Conservation (phyloP, 208 protist species). For the Trichomonas tenax region DNA sequence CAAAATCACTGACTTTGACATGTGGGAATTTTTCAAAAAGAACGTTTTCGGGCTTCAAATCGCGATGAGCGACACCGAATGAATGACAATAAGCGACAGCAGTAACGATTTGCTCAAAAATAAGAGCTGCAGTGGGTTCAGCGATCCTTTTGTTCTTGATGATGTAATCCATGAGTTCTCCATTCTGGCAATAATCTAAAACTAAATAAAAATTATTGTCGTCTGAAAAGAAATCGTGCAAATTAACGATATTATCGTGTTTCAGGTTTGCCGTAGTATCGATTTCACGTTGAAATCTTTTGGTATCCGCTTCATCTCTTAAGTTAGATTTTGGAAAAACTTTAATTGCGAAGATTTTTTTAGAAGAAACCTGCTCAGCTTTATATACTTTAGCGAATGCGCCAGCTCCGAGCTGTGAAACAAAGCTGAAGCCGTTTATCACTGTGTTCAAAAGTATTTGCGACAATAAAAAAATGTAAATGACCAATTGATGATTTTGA, state of each 20-base stretch:
- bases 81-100: slow-evolving; percentile 13
- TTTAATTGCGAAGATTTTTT: background rate
- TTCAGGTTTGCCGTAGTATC: background rate
- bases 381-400: background rate
- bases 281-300: slow-evolving; percentile 4
- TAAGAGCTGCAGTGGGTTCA: background rate
- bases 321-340: background rate
- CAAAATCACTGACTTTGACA: background rate
- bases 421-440: background rate
- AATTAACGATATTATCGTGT: background rate
- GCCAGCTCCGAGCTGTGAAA: background rate
- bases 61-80: background rate
- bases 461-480: background rate
- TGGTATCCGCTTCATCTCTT: background rate
- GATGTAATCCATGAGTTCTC: background rate
- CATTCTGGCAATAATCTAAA: slow-evolving; percentile 5
- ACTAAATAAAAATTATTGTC: slow-evolving; percentile 2
- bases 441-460: background rate
- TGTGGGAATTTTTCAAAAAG: background rate
- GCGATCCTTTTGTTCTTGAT: background rate
- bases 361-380: background rate
- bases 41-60: slow-evolving; percentile 1
- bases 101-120: background rate
- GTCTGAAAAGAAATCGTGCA: background rate
- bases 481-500: too few relatives aligned